Base-by-base conservation (phyloP, 805 yeast genomes). In the Wickerhamiella lipophila region DNA sequence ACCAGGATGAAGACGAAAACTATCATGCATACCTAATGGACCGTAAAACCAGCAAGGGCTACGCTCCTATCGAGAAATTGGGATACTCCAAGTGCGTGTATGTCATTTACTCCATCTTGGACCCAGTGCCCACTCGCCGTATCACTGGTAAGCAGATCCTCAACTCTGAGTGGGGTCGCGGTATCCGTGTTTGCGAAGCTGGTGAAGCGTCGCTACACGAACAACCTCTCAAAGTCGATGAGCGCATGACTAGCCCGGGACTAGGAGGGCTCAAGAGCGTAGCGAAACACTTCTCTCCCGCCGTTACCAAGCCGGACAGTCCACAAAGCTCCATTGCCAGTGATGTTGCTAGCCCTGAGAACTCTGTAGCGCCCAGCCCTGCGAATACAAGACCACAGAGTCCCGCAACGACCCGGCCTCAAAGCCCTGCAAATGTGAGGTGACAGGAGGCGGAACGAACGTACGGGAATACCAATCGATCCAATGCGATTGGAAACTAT, bases 91-190 rank as follows among this genome's bases (percentile, higher is more conserved):
- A 94, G 57, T 88, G 97, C 62, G 72, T 95, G 47, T 89, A 89
- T 60, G 97, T 89, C 36, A 82, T 92, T 51, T 89, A 89, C 63
- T 84, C 95, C 18, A 83, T 92, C 49, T 69, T 92, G 56, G 97
- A 92, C 61, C 98, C 98, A 1, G 78, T 81, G 29, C 94, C 98
- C 3, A 69, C 74, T 12, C 74, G 96, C 57, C 74, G 97, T 62
- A 83, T 92, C 55, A 88, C 83, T 22, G 94, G 94, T 12, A 77
- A 77, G 57, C 96, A 89, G 65, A 77, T 88, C 23, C 69, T 92
- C 61, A 87, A 83, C 60, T 81, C 92, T 62, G 97, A 92, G 64
- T 89, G 97, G 97, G 95, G 94, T 0, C 70, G 96, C 51, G 94
- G 85, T 61, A 87, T 89, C 53, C 73, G 68, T 51, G 79, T 84